A percentile compares a stretch with the other conserved stretches of the same genome.
These are phyloP conservation scores for Boletellus dicymbophilus DNA, from an alignment of 1,284 basidiomycete genomes.

Conservation along the genomic window DNA sequence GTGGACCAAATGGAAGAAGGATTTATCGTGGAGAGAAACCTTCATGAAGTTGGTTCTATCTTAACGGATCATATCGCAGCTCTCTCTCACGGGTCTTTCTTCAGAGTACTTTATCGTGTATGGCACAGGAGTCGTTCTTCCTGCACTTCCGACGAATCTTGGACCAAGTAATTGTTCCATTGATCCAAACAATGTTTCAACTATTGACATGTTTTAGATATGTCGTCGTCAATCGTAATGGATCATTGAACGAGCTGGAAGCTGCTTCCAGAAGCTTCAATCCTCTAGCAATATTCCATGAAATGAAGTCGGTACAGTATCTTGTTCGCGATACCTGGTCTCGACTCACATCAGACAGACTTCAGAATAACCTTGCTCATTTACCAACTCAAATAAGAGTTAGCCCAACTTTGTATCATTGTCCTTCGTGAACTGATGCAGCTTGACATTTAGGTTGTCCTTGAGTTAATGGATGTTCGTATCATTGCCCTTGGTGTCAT, in stretches of 20 bases:
- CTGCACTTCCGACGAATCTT: constrained; percentile 77
- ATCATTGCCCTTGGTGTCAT: constrained; percentile 70
- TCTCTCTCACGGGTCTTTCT: constrained; percentile 5
- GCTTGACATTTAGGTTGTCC: constrained; percentile 49
- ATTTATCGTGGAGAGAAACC: constrained; percentile 57
- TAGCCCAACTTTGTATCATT: constrained; percentile 23
- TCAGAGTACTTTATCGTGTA: constrained; percentile 58
- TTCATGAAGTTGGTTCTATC: constrained; percentile 54
- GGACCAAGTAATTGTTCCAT: constrained; percentile 63
- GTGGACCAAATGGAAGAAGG: constrained; percentile 69
- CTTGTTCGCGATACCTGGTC: neutral
- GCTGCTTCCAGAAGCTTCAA: constrained; percentile 65
- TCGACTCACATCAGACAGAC: constrained; percentile 35
- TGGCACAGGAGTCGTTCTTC: constrained; percentile 65
- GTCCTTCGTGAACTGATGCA: constrained; percentile 11
- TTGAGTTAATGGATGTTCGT: constrained; percentile 72
- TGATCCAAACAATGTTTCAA: neutral
- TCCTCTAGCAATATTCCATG: constrained; percentile 65
- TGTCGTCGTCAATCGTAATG: constrained; percentile 71
- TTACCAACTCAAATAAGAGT: constrained; percentile 64
- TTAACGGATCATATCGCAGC: neutral
- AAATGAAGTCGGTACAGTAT: constrained; percentile 60
- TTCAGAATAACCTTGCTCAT: constrained; percentile 64
- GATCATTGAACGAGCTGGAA: constrained; percentile 69
- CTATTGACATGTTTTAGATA: constrained; percentile 47